phyloP scores from a whole-genome alignment of 179 eudicot genomes.

The Beta lomatogona region DNA sequence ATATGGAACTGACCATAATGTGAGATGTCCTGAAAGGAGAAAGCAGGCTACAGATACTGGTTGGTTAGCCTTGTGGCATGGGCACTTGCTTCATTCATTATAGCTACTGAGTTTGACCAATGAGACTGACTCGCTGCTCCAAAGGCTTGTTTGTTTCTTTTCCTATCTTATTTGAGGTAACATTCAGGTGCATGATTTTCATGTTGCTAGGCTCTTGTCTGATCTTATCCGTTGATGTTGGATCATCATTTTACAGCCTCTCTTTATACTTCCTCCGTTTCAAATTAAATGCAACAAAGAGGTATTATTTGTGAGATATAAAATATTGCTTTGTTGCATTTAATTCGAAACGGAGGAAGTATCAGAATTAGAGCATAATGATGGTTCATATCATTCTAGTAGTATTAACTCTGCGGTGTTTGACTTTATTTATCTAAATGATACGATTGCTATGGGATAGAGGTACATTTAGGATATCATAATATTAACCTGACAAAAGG shows the following conservation, averaged over 20 bases:
- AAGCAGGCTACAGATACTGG: not conserved
- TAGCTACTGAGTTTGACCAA: not conserved
- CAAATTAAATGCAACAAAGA: too few relatives aligned
- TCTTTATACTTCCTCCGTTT: too few relatives aligned
- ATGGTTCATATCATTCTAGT: not conserved
- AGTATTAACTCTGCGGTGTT: not conserved
- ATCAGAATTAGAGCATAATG: not conserved
- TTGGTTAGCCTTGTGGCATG: not conserved
- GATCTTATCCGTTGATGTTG: not conserved
- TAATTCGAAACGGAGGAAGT: too few relatives aligned
- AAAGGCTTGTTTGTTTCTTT: not conserved
- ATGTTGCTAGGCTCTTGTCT: not conserved
- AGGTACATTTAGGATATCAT: not conserved
- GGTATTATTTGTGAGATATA: too few relatives aligned
- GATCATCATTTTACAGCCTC: not conserved
- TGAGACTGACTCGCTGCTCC: not conserved
- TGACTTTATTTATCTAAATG: not conserved
- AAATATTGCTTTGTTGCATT: too few relatives aligned
- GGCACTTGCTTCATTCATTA: not conserved
- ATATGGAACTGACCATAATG: not conserved
- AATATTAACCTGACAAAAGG: not conserved
- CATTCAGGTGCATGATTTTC: not conserved
- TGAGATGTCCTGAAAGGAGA: not conserved
- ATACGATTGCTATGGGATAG: not conserved
- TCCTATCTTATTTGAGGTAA: not conserved